These are phyloP conservation scores for Erythrophleum ivorense DNA, from an alignment of 331 rosid genomes.

Conservation along the genomic window DNA sequence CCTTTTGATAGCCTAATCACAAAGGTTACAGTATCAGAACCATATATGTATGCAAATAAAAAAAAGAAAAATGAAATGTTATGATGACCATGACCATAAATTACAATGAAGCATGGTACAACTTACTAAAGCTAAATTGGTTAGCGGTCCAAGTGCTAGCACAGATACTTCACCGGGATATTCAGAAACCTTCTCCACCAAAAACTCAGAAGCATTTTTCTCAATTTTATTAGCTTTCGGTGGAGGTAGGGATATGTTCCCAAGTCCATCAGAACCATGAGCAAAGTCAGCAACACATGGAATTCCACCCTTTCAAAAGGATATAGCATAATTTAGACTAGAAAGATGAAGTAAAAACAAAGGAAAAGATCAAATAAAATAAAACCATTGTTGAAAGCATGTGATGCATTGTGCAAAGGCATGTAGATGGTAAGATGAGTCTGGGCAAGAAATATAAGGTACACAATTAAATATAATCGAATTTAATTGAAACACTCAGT, in stretches of 20 bases:
- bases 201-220: slow-evolving; percentile 79
- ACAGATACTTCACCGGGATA: slow-evolving; percentile 92
- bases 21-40: slow-evolving; percentile 21
- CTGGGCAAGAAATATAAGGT: slow-evolving; percentile 9
- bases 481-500: neutral
- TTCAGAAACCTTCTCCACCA: slow-evolving; percentile 74
- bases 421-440: neutral
- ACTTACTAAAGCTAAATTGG: slow-evolving; percentile 89
- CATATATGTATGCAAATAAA: slow-evolving; percentile 1
- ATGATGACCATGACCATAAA: slow-evolving; percentile 21
- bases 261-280: slow-evolving; percentile 94
- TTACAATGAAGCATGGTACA: slow-evolving; percentile 22
- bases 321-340: slow-evolving; percentile 32
- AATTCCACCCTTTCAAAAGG: slow-evolving; percentile 73
- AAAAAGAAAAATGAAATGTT: neutral
- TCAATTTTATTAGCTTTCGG: slow-evolving; percentile 69
- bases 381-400: slow-evolving; percentile 4
- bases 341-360: slow-evolving; percentile 18
- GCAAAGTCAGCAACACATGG: slow-evolving; percentile 79
- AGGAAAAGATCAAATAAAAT: neutral
- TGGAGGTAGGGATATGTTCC: slow-evolving; percentile 64
- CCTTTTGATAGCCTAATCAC: slow-evolving; percentile 82
- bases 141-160: slow-evolving; percentile 94
- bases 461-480: slow-evolving; percentile 21
- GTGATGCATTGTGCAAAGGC: neutral